Evolutionary conservation across 306 rosid genomes (phyloP).

Genomic region (Citrullus colocynthis): DNA sequence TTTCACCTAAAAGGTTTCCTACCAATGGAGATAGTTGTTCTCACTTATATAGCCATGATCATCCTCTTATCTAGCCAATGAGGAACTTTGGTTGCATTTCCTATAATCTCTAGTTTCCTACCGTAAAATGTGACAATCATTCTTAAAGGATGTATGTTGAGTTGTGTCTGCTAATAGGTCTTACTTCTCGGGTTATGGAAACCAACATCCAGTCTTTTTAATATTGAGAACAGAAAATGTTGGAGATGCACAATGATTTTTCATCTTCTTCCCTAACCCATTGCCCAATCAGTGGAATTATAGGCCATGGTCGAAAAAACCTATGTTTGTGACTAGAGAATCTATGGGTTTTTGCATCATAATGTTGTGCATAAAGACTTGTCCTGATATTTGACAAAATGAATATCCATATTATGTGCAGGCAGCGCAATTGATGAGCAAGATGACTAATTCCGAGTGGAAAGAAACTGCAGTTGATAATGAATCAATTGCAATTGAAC

Average conservation of each 20-base stretch:
- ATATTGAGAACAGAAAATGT: neutral
- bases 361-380: neutral
- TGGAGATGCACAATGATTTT: neutral
- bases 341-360: neutral
- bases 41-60: no score
- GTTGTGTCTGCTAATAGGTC: neutral
- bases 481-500: slow-evolving; percentile 23
- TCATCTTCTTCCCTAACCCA: neutral
- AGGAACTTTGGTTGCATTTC: no score
- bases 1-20: no score
- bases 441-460: slow-evolving; percentile 26
- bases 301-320: neutral
- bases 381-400: neutral
- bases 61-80: no score
- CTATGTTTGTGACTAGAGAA: neutral
- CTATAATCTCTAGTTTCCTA: neutral
- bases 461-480: slow-evolving; percentile 30
- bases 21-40: no score
- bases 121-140: neutral
- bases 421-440: slow-evolving; percentile 72
- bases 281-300: no score
- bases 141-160: neutral
- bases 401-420: slow-evolving; percentile 21
- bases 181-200: neutral
- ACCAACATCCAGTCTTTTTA: neutral